These are phyloP conservation scores for Pulveroboletus sp. DNA, from an alignment of 768 basidiomycete genomes.

Conservation along the genomic window DNA sequence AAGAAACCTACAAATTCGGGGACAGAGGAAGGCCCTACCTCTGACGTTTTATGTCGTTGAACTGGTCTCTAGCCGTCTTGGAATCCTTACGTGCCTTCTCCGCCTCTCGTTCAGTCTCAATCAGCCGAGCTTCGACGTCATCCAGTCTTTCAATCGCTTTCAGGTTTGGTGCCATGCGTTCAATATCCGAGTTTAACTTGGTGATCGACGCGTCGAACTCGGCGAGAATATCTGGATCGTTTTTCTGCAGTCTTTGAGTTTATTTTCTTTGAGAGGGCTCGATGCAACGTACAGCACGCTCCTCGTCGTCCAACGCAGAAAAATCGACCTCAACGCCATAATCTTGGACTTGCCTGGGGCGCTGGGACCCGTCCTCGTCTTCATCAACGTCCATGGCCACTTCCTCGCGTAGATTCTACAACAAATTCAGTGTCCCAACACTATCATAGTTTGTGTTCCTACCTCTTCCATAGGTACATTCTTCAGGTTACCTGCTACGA, in stretches of 20 bases:
- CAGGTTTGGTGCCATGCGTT: constrained; percentile 93
- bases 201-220: constrained; percentile 72
- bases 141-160: constrained; percentile 93
- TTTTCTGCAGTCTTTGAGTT: constrained; percentile 41
- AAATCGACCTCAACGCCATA: constrained; percentile 94
- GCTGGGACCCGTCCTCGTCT: constrained; percentile 79
- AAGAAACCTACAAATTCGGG: not conserved
- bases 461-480: constrained; percentile 97
- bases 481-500: constrained; percentile 71
- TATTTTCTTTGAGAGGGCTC: not conserved
- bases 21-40: constrained; percentile 45
- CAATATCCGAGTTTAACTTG: constrained; percentile 77
- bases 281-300: constrained; percentile 51
- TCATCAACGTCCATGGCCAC: constrained; percentile 92
- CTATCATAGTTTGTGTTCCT: constrained; percentile 6
- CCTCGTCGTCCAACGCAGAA: constrained; percentile 66
- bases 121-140: constrained; percentile 79
- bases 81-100: constrained; percentile 90
- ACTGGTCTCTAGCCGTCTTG: constrained; percentile 86
- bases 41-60: constrained; percentile 81
- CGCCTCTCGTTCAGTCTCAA: constrained; percentile 89
- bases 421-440: constrained; percentile 5
- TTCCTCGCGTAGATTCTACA: constrained; percentile 76
- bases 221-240: constrained; percentile 59
- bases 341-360: constrained; percentile 66